Conservation (phyloP, 192 early-diverging fungal genomes). For the Umbelopsis sp. region DNA sequence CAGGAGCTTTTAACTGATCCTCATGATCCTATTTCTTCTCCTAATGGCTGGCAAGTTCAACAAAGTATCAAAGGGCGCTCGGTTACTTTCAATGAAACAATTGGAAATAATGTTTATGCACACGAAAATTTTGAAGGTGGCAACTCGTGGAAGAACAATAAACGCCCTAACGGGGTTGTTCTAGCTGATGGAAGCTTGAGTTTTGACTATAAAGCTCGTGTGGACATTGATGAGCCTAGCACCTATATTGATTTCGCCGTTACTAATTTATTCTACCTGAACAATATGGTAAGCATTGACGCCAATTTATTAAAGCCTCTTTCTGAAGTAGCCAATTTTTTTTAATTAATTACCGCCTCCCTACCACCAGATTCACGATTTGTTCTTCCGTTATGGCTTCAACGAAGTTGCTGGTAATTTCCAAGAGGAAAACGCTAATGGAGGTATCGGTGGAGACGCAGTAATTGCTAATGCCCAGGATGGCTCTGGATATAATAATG, state of each 20-base stretch:
- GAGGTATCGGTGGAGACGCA: constrained; percentile 79
- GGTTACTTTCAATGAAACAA: constrained; percentile 62
- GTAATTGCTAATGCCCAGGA: constrained; percentile 94
- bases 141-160: constrained; percentile 71
- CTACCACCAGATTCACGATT: constrained; percentile 75
- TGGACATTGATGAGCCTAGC: constrained; percentile 58
- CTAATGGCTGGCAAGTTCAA: constrained; percentile 77
- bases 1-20: constrained; percentile 58
- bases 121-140: constrained; percentile 81
- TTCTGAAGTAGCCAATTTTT: neutral
- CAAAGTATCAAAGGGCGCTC: constrained; percentile 30
- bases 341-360: neutral
- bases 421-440: constrained; percentile 85
- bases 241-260: constrained; percentile 79
- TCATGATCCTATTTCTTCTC: constrained; percentile 57
- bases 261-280: constrained; percentile 91
- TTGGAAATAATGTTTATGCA: constrained; percentile 93
- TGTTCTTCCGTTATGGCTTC: constrained; percentile 90
- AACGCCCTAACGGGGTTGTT: constrained; percentile 67
- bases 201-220: constrained; percentile 81
- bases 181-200: constrained; percentile 41
- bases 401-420: constrained; percentile 92
- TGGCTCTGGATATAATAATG: constrained; percentile 89
- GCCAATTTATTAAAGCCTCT: neutral
- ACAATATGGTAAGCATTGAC: constrained; percentile 59